Base-by-base conservation (phyloP, 2,329 filamentous ascomycete genomes). In the Trichophyton benhamiae region DNA sequence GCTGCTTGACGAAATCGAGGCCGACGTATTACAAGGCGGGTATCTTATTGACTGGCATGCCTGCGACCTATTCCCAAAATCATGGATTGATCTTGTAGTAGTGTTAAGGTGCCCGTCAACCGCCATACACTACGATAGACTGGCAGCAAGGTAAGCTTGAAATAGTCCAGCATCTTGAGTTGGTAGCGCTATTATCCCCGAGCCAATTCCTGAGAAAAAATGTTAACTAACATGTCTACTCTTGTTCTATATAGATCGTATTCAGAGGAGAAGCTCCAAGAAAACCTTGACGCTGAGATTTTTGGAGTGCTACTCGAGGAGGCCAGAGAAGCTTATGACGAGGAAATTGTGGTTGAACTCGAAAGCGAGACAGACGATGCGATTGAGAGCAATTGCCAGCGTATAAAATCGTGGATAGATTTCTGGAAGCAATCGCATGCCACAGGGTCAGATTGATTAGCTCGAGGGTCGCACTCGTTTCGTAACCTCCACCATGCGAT, bases 11-110 rank as follows among this genome's bases (percentile, higher is more conserved):
- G 84, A 88, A 57, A 87, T 99, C 62, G 94, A 97, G 76, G 83
- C 88, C 61, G 87, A 94, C 64, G 82, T 89, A 44, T 82, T 86
- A 65, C 76, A 82, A 20, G 92, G 92, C 62, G 94, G 94, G 20
- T 89, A 85, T 74, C 85, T 99, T 67, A 88, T 99, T 70, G 94
- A 99, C 77, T 99, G 94, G 92, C 94, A 99, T 76, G 92, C 91
- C 1, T 97, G 92, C 77, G 94, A 97, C 69, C 77, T 97, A 22
- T 97, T 97, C 71, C 94, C 94, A 1, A 86, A 88, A 72, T 87
- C 87, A 70, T 95, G 91, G 89, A 87, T 99, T 70, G 94, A 99
- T 72, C 82, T 99, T 1, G 91, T 99, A 0, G 88, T 97, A 3
- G 94, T 99, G 61, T 75, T 99, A 65, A 82, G 94, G 53, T 78